These are phyloP conservation scores for Cutaneotrichosporon dermatis DNA, from an alignment of 1,284 basidiomycete genomes.

Conservation along the genomic window DNA sequence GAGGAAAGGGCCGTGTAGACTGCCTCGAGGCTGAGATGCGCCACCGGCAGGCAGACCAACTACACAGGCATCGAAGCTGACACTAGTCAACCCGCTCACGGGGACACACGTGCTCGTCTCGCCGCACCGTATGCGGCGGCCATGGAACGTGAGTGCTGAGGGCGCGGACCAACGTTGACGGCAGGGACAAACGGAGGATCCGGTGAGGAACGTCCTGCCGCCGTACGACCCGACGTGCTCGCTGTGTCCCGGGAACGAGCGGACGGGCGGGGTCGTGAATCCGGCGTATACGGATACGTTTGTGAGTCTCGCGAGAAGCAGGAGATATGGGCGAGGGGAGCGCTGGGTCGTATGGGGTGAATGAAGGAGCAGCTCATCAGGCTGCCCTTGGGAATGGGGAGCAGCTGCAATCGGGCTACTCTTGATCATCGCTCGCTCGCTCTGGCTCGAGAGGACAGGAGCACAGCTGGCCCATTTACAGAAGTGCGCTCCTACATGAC, in stretches of 20 bases:
- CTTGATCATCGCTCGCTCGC: too few relatives aligned
- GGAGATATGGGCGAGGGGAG: too few relatives aligned
- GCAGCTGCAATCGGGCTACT: too few relatives aligned
- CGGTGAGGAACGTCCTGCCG: conserved; percentile 57
- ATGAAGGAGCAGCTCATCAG: too few relatives aligned
- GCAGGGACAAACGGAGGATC: conserved; percentile 75
- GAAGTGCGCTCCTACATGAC: too few relatives aligned
- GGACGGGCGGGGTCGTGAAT: conserved; percentile 71
- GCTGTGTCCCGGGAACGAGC: conserved; percentile 80
- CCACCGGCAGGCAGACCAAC: too few relatives aligned
- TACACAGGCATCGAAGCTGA: background rate
- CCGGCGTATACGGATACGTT: conserved; percentile 66
- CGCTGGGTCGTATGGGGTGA: too few relatives aligned
- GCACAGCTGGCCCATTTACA: too few relatives aligned
- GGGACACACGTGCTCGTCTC: conserved; percentile 68
- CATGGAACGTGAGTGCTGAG: conserved; percentile 37
- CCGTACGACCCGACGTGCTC: conserved; percentile 76
- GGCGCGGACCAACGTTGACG: conserved; percentile 45
- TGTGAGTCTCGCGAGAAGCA: conserved; percentile 32
- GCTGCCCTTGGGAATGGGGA: too few relatives aligned
- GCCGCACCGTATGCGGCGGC: conserved; percentile 59
- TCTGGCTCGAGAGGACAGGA: too few relatives aligned
- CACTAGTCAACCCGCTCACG: conserved; percentile 47
- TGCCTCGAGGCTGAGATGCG: too few relatives aligned
- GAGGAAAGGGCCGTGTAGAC: too few relatives aligned